Percentiles rank a stretch among this genome's conserved stretches.
phyloP scores from a whole-genome alignment of 257 asterid species.

The Linderniella brevidens region DNA sequence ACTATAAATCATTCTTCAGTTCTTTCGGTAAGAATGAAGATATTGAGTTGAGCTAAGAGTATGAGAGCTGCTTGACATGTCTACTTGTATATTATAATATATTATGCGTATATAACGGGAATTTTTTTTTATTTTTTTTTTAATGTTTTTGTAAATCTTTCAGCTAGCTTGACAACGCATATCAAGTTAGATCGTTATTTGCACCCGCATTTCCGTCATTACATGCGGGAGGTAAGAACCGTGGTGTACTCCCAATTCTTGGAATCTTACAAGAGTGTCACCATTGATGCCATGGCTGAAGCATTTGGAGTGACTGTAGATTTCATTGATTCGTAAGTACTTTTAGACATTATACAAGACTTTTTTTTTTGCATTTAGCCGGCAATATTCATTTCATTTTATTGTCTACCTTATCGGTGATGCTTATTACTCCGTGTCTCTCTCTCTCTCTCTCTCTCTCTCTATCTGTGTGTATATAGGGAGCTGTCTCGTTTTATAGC shows the following conservation, averaged over 20 bases:
- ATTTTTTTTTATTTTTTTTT: too few species aligned
- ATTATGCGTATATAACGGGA: too few species aligned
- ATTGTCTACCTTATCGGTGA: not conserved
- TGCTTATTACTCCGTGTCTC: not conserved
- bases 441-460: not conserved
- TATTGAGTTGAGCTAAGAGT: too few species aligned
- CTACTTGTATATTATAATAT: too few species aligned
- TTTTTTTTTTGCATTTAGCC: too few species aligned
- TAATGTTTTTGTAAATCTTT: too few species aligned
- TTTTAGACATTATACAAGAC: not conserved
- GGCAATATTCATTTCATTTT: too few species aligned
- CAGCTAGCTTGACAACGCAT: conserved; percentile 65
- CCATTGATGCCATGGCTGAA: conserved; percentile 69
- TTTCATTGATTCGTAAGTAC: conserved; percentile 58
- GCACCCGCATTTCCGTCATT: conserved; percentile 64
- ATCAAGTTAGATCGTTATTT: conserved; percentile 59
- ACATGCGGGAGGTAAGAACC: conserved; percentile 65
- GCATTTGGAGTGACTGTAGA: conserved; percentile 68
- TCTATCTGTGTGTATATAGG: too few species aligned
- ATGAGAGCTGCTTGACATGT: too few species aligned
- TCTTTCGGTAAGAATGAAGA: conserved; percentile 77
- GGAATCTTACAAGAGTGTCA: conserved; percentile 71
- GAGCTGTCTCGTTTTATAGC: conserved; percentile 73
- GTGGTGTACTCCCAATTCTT: conserved; percentile 70
- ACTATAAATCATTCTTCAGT: conserved; percentile 50